Evolutionary conservation across 1,284 basidiomycete species (phyloP), one percentile per base, ranked within the genome.

Genomic region (Fomitiporia mediterranea): DNA sequence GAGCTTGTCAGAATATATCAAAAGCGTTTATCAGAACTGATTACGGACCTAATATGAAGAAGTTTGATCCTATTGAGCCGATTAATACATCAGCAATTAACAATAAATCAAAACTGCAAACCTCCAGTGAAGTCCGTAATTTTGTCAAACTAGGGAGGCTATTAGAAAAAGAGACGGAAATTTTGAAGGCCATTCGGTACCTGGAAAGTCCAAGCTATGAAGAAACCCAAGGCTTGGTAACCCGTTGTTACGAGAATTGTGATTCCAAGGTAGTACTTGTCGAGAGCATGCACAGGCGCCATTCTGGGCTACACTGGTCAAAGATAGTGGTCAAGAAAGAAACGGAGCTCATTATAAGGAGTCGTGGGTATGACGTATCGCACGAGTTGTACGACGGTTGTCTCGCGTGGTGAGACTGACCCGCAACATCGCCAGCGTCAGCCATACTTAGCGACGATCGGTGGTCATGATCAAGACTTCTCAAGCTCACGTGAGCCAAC

Each of bases 121-220:
- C 81, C 79, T 57, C 82, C 81, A 2, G 81, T 83, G 59, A 84
- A 79, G 64, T 83, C 86, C 8, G 85, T 87, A 50, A 89, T 83
- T 67, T 88, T 87, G 68, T 89, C 85, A 64, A 88, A 85, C 73
- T 84, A 40, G 1, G 23, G 48, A 4, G 23, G 32, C 17, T 23
- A 47, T 25, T 13, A 53, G 19, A 15, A n/a, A 21, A 23, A 21
- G 7, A 25, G 8, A 35, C 17, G 28, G 9, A 32, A 53, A 35
- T n/a, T 13, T 23, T 11, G 6, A 4, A 1, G 23, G n/a, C 2
- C 8, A 1, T 5, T 25, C 56, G 64, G 47, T 55, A 73, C 73
- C 69, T 76, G 79, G 39, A 84, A 72, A 0, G 79, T 81, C 79
- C 81, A 88, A 4, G 85, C 83, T 55, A 89, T 81, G 11, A 78